Base-by-base conservation (phyloP, 257 asterid species). In the Ilex asprella region DNA sequence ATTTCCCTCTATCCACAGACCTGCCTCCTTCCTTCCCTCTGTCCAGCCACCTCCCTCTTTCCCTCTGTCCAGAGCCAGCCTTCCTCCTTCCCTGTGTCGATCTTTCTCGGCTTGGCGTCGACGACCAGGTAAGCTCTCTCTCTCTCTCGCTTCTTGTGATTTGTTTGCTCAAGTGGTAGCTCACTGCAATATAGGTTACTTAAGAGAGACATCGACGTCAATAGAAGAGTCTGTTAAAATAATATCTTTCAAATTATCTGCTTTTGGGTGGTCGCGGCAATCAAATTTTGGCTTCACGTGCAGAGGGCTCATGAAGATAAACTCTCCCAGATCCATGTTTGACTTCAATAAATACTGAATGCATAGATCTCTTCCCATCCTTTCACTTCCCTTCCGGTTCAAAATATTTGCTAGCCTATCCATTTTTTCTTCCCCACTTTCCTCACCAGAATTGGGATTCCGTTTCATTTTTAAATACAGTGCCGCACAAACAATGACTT, bases 221-320 rank as follows among this genome's bases (percentile, higher is more conserved):
- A 89, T 64, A 12, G 77, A 77, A 16, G 95, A 78, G 67, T 82
- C 82, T 0, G 97, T 81, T 67, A 86, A 67, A 49, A 82, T 57
- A 59, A 83, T 58, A 51, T 72, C 76, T 70, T 79, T 84, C 0
- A 86, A 63, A 56, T 82, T 79, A 39, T 76, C 88, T 46, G 82
- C 86, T 72, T 82, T 85, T 5, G 89, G 91, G 49, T 89, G 95
- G 72, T 72, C 72, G 16, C 62, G 75, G 57, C 88, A 73, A 59
- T 75, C 58, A 39, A 89, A 77, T 78, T 79, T 83, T 73, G 89
- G 83, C 68, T 73, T 73, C 73, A 86, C 84, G 6, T 83, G 89
- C 61, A 92, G 55, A 49, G 95, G 95, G 70, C 87, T 83, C 67
- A 71, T 58, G 64, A 89, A 82, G 47, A 89, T 57, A 55, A 75